phyloP scores from a whole-genome alignment of 163 green algal species.

The Scenedesmus sp. region DNA sequence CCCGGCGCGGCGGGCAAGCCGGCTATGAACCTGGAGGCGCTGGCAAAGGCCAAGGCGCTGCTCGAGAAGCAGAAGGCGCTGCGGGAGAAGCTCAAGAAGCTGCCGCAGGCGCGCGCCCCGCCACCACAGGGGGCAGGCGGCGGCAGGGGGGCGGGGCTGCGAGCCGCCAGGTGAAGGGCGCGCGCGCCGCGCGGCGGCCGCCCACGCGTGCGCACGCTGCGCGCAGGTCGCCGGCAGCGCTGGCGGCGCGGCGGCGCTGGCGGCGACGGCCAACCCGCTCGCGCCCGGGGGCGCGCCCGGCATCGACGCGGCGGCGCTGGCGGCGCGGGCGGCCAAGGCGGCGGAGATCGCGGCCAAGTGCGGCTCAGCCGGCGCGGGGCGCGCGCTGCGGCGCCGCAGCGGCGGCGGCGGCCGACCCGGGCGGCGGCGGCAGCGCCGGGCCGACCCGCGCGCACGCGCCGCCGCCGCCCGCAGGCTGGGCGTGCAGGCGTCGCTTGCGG shows the following conservation, averaged over 20 bases:
- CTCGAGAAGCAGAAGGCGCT: constrained; percentile 78
- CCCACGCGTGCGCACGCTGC: background rate
- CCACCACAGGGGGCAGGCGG: too few relatives aligned
- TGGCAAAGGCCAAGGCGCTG: constrained; percentile 79
- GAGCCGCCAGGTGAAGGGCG: too few relatives aligned
- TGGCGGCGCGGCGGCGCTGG: background rate
- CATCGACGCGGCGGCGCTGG: constrained; percentile 25
- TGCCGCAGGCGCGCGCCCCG: too few relatives aligned
- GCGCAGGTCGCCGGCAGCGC: background rate
- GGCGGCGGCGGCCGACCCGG: too few relatives aligned
- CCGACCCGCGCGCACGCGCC: too few relatives aligned
- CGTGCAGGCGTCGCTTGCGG: constrained; percentile 16
- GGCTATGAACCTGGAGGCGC: constrained; percentile 55
- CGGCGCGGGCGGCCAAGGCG: constrained; percentile 45
- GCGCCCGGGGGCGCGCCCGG: background rate
- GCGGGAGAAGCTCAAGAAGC: constrained; percentile 68
- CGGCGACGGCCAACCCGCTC: constrained; percentile 22
- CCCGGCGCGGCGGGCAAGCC: constrained; percentile 35
- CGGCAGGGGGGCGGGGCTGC: too few relatives aligned
- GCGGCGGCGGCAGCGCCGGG: too few relatives aligned
- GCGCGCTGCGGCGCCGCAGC: too few relatives aligned
- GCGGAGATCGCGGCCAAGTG: constrained; percentile 46
- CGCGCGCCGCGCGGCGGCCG: background rate
- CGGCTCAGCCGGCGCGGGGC: background rate
- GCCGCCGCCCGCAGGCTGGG: constrained; percentile 21